Percentiles rank a stretch among this genome's conserved stretches.
Conservation (phyloP, 1,284 basidiomycete species). For the Agroathelia rolfsii region DNA sequence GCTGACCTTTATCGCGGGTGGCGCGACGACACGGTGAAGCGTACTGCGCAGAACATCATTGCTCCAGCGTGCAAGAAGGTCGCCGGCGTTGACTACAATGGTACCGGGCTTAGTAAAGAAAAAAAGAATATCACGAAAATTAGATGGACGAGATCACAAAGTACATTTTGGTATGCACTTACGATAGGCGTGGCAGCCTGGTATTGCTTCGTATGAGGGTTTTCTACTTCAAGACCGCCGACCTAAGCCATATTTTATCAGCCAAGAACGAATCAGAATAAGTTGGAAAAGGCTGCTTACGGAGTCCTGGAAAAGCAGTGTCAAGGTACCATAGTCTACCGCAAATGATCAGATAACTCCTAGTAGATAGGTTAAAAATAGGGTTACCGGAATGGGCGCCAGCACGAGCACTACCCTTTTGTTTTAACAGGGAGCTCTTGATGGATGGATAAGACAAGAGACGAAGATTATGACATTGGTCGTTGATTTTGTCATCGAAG, state of each 20-base stretch:
- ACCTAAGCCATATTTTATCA: conserved; percentile 30
- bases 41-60: conserved; percentile 75
- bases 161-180: conserved; percentile 18
- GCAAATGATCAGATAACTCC: conserved; percentile 6
- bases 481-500: conserved; percentile 65
- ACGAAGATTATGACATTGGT: conserved; percentile 70
- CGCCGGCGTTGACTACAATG: conserved; percentile 78
- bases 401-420: conserved; percentile 67
- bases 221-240: conserved; percentile 77
- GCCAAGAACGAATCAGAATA: conserved; percentile 3
- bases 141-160: conserved; percentile 6
- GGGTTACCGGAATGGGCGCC: conserved; percentile 64
- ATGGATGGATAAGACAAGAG: conserved; percentile 70
- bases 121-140: conserved; percentile 10
- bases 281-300: conserved; percentile 23
- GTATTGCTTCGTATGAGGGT: conserved; percentile 63
- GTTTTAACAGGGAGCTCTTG: conserved; percentile 41
- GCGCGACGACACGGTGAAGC: conserved; percentile 74
- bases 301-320: conserved; percentile 76
- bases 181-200: conserved; percentile 71
- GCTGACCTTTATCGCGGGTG: conserved; percentile 39
- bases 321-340: conserved; percentile 74
- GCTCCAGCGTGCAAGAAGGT: conserved; percentile 76
- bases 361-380: background rate
- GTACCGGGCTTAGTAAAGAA: conserved; percentile 48